A percentile compares a stretch with the other conserved stretches of the same genome.
phyloP scores from a whole-genome alignment of 176 grass and related monocot genomes.

The Zea luxurians region DNA sequence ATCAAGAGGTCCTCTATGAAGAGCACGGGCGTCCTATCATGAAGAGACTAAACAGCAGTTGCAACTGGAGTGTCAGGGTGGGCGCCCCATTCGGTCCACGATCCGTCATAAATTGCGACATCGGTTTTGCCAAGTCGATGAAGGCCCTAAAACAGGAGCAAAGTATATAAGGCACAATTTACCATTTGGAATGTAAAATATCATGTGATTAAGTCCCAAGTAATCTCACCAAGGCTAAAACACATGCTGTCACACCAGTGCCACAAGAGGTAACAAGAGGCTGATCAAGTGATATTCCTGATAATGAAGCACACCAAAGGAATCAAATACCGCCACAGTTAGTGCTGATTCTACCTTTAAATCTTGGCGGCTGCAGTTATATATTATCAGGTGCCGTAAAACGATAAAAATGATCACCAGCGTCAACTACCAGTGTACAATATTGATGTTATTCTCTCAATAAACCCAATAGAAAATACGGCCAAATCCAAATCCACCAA shows the following conservation, averaged over 20 bases:
- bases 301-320: constrained; percentile 5
- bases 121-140: constrained; percentile 78
- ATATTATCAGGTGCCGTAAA: constrained; percentile 8
- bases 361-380: background rate
- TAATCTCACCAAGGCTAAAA: constrained; percentile 71
- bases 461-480: constrained; percentile 10
- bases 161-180: constrained; percentile 14
- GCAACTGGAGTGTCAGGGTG: constrained; percentile 67
- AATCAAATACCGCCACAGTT: too few relatives aligned
- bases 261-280: constrained; percentile 75
- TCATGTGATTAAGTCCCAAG: background rate
- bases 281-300: constrained; percentile 81
- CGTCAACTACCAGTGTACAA: background rate
- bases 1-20: background rate
- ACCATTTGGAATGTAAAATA: background rate
- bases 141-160: constrained; percentile 53
- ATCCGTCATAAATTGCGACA: constrained; percentile 75
- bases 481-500: background rate
- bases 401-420: background rate
- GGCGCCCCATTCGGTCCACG: constrained; percentile 89
- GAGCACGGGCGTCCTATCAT: background rate
- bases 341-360: background rate
- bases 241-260: constrained; percentile 94
- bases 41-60: constrained; percentile 33
- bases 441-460: background rate